Base-by-base conservation (phyloP, 768 basidiomycete species). In the Polyporus arcularius region DNA sequence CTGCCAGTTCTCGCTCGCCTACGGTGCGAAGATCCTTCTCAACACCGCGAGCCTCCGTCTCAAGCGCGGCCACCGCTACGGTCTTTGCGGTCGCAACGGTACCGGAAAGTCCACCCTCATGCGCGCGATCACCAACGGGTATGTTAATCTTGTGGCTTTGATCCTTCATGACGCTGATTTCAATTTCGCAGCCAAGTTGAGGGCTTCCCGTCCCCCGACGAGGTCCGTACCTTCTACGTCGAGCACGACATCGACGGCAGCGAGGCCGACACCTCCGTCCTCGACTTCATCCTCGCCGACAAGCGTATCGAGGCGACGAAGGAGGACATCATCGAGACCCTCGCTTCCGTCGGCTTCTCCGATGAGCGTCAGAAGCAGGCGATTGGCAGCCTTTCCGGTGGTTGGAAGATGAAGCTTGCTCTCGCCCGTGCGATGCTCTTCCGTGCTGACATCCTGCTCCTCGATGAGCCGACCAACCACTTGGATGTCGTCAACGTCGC, bases 381-480 rank as follows among this genome's bases (percentile, higher is more conserved):
- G 42, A 97, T 97, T 66, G 93, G 95, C 65, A 87, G 87, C 60
- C 80, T 98, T 42, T 98, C 96, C 46, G 96, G 96, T 85, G 96
- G 96, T 82, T 97, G 96, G 96, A 98, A 98, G 85, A 98, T 98
- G 96, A 98, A 97, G 85, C 89, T 98, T 64, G 96, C 96, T 42
- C 86, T 98, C 62, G 96, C 96, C 60, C 87, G 96, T 63, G 96
- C 96, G 52, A 96, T 98, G 87, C 83, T 98, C 47, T 98, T 98
- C 90, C 92, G 90, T 81, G 96, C 96, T 64, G 96, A 98, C 71
- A 98, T 98, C 71, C 87, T 98, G 53, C 80, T 97, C 30, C 91
- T 96, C 66, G 95, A 97, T 76, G 95, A 97, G 80, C 95, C 95
- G 47, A 97, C 95, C 80, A 94, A 94, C 83, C 91, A 94, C 75